Evolutionary conservation across 2,329 filamentous ascomycete genomes (phyloP).

Genomic region (Beauveria australis): DNA sequence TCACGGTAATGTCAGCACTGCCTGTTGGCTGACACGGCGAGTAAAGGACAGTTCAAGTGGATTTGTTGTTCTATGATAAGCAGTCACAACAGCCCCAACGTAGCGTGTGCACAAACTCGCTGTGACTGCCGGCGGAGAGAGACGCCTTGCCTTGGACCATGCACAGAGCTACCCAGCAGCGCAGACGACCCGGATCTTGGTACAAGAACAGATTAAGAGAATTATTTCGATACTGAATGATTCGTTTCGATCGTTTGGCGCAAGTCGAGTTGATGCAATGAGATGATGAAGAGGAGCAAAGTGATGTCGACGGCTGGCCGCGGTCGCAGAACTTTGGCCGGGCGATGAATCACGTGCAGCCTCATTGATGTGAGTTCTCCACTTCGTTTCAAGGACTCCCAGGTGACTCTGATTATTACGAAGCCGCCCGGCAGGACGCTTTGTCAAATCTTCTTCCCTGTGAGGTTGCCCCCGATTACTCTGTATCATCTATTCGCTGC

Average conservation of each 20-base stretch:
- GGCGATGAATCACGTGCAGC: constrained; percentile 3
- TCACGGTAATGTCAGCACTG: constrained; percentile 8
- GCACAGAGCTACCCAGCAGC: neutral
- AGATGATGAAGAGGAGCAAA: neutral
- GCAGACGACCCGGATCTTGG: neutral
- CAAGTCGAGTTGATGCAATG: neutral
- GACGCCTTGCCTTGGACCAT: neutral
- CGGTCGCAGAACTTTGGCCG: neutral
- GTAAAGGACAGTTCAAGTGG: constrained; percentile 6
- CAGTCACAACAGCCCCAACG: constrained; percentile 2
- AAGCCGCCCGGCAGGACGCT: too few species aligned
- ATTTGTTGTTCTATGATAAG: constrained; percentile 9
- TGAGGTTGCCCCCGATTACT: too few species aligned
- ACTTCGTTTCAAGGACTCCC: neutral
- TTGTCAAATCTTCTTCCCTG: too few species aligned
- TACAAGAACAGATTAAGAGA: neutral
- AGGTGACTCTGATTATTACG: too few species aligned
- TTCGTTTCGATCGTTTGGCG: constrained; percentile 1
- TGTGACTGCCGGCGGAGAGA: neutral
- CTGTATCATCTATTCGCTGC: too few species aligned
- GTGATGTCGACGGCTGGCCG: neutral
- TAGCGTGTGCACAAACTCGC: neutral
- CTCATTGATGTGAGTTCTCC: neutral
- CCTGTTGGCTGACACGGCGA: constrained; percentile 4
- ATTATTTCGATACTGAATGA: neutral